phyloP scores from a whole-genome alignment of 805 yeast species.

The Candida koratica region DNA sequence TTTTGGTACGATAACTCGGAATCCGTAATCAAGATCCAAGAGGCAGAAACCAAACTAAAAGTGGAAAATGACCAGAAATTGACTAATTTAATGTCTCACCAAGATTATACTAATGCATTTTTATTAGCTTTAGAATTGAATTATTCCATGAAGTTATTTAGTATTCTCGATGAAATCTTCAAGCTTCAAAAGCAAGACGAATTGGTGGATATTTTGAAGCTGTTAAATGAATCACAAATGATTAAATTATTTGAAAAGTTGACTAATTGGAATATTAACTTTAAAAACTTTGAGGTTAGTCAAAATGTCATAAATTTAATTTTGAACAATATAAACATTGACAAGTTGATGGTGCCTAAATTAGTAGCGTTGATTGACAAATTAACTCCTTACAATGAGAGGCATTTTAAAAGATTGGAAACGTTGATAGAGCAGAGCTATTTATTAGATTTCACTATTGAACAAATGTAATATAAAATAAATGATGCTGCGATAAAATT shows the following conservation, averaged over 20 bases:
- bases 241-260: conserved; percentile 63
- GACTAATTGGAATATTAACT: conserved; percentile 94
- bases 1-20: conserved; percentile 88
- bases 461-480: conserved; percentile 53
- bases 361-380: conserved; percentile 64
- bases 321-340: conserved; percentile 51
- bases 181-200: conserved; percentile 46
- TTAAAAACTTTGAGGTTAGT: conserved; percentile 71
- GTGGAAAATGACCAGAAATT: conserved; percentile 89
- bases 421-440: conserved; percentile 82
- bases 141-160: conserved; percentile 85
- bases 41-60: conserved; percentile 45
- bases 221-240: conserved; percentile 58
- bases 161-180: conserved; percentile 64
- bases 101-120: conserved; percentile 88
- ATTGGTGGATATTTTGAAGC: conserved; percentile 61
- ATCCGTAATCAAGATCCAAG: conserved; percentile 55
- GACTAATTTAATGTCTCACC: conserved; percentile 63
- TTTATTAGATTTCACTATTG: conserved; percentile 77
- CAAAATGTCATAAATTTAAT: conserved; percentile 72
- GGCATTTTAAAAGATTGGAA: conserved; percentile 77
- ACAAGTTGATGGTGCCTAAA: conserved; percentile 60
- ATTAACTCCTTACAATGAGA: conserved; percentile 82
- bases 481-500: background rate
- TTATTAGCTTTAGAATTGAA: conserved; percentile 78